Base-by-base conservation (phyloP, 1,284 basidiomycete species). In the Vanrija sp. region DNA sequence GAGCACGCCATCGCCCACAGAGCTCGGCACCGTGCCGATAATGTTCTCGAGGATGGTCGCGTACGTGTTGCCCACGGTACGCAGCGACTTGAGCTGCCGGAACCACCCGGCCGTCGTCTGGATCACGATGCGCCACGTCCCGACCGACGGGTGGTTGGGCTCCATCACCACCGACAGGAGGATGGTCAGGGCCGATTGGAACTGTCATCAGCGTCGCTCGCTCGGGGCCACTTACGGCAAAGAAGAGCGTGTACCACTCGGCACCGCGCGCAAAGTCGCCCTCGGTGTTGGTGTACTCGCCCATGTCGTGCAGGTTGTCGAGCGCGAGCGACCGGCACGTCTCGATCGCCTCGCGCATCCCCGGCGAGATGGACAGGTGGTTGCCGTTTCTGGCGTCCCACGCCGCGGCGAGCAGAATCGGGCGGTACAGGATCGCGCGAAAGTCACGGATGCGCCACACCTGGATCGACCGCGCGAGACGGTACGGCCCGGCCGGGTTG, bases 351-450 rank as follows among this genome's bases (percentile, higher is more conserved):
- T 60, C 50, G 18, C 45, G 42, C 19, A 60, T 36, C 20, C 39
- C 52, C 14, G 56, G 24, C 5, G 23, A 23, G 23, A 43, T 43
- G 23, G 42, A 16, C 5, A 14, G 12, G 6, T n/a, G 23, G 42
- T 23, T 23, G 22, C 42, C 42, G 24, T 43, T 43, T 15, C 42
- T 10, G 16, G 58, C 42, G 43, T 60, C 57, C 63, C 63, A 65
- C 4, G 63, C 63, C 12, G 63, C 61, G 14, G 63, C 50, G 14
- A 65, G 55, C 27, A 65, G 51, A 14, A 63, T 59, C n/a, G 63
- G 63, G 10, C 63, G 59, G 47, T 61, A 63, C 18, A 65, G 50
- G 39, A 65, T 63, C n/a, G 61, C 52, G 6, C 57, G 22, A 35
- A 61, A 58, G 43, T 65, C 61, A 22, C 61, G 42, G 15, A 53